These are phyloP conservation scores for Malus hybrid DNA, from an alignment of 331 rosid genomes.

Conservation along the genomic window DNA sequence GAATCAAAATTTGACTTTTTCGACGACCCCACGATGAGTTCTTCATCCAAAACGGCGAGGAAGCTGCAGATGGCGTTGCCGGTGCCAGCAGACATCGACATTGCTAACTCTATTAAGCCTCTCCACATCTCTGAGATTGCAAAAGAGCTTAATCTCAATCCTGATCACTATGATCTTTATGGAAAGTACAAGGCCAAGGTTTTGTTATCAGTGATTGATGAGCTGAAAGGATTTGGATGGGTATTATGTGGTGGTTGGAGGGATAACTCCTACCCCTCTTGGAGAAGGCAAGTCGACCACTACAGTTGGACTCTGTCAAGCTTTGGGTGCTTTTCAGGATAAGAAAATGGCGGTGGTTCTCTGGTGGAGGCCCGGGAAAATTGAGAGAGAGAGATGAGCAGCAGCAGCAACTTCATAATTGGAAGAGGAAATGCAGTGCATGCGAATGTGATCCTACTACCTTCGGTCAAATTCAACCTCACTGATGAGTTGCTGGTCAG, in stretches of 20 bases:
- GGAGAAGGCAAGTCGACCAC: slow-evolving; percentile 99
- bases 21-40: slow-evolving; percentile 37
- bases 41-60: slow-evolving; percentile 47
- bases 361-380: too few species aligned
- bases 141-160: slow-evolving; percentile 52
- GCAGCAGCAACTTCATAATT: too few species aligned
- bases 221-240: slow-evolving; percentile 63
- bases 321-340: slow-evolving; percentile 93
- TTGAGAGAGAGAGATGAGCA: too few species aligned
- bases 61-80: slow-evolving; percentile 71
- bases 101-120: slow-evolving; percentile 83
- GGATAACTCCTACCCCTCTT: slow-evolving; percentile 95
- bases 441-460: too few species aligned
- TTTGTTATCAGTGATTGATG: slow-evolving; percentile 68
- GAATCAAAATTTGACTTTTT: not conserved
- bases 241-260: slow-evolving; percentile 93
- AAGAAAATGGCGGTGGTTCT: slow-evolving; percentile 24
- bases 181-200: slow-evolving; percentile 97
- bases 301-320: slow-evolving; percentile 97
- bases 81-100: slow-evolving; percentile 87
- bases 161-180: slow-evolving; percentile 77
- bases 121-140: slow-evolving; percentile 80
- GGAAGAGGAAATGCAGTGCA: too few species aligned
- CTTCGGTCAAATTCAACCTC: too few species aligned
- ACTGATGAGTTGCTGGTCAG: too few species aligned